Evolutionary conservation across 331 rosid species (phyloP), one percentile per base, ranked within the genome.

Genomic region (Telfairia occidentalis): DNA sequence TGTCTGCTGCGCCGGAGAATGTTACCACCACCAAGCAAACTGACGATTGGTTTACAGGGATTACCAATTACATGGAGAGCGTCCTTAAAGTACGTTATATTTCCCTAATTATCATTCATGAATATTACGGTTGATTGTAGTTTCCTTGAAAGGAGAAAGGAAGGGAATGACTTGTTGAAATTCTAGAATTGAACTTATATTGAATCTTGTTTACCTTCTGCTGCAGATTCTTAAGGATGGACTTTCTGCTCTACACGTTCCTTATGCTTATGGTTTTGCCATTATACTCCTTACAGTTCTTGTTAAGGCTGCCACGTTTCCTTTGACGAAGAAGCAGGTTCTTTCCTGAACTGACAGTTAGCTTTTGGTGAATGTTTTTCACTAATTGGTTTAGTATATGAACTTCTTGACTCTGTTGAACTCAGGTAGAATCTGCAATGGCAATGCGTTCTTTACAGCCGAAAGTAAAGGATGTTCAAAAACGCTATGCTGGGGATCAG

Each of bases 391-490:
- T 45, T 59, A 28, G 13, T 19, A 12, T 58, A n/a, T 73, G 10
- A 21, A 46, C 42, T 71, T 71, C 46, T 71, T 48, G n/a, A 9
- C 29, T 49, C 12, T 42, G 29, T 40, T 74, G 42, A 58, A 4
- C 40, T 29, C 79, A 92, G 97, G 99, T 95, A 30, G 99, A 95
- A 83, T 95, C 99, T 15, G 82, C 91, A 77, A 80, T 90, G 93
- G 89, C 97, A 28, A 95, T 95, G 97, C 83, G 89, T 46, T 85
- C 97, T 23, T 78, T 95, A 87, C 99, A 95, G 78, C 99, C 99
- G 71, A 96, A 90, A 81, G 59, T 89, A 23, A 90, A 95, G 82
- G 97, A 92, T 75, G 83, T 95, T 72, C 97, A 95, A 75, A 82
- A 95, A 79, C 92, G 80, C 43, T 90, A 88, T 83, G 92, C 97